Base-by-base conservation (phyloP, 768 basidiomycete genomes). In the Cystobasidiopsis lactophilus region DNA sequence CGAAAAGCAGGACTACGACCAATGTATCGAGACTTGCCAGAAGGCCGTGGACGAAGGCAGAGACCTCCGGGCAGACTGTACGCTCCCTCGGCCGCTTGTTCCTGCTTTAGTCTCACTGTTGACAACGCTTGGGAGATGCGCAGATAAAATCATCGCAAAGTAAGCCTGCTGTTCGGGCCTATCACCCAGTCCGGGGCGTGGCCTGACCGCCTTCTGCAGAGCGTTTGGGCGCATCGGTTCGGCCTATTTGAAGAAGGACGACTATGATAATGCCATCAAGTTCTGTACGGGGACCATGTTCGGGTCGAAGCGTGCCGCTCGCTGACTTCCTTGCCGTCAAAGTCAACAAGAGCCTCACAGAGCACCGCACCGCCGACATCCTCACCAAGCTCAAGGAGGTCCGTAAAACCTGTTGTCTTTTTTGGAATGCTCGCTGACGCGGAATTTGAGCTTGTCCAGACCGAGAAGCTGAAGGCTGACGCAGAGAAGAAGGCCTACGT, bases 1-100 rank as follows among this genome's bases (percentile, higher is more conserved):
- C 62, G 93, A 98, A 69, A 74, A 91, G 66, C 85, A 80, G 10
- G 79, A 96, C 33, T 95, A 79, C 62, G 81, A 85, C 68, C 80
- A 83, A 65, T 76, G 77, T 52, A 89, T 98, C 61, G 81, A 88
- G 66, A 77, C 77, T 0, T 89, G 85, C 66, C 79, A 93, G 63
- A 89, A 85, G 68, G 91, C 93, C n/a, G 81, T 85, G 40, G 93
- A 96, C 13, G 84, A 95, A 64, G 93, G 86, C 30, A 80, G 89
- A 47, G 64, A 88, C 75, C 64, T 88, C 39, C 79, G 86, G 47
- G 83, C 82, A 3, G 91, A 98, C 69, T 96, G 77, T 75, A 96
- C 93, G 69, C 73, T 93, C 54, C 70, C 93, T 54, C 91, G 91
- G 30, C 96, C 96, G 67, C 67, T 49, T 29, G 65, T 56, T n/a